Conservation (phyloP, 352 stramenopile species). For the Pythium phragmitis region DNA sequence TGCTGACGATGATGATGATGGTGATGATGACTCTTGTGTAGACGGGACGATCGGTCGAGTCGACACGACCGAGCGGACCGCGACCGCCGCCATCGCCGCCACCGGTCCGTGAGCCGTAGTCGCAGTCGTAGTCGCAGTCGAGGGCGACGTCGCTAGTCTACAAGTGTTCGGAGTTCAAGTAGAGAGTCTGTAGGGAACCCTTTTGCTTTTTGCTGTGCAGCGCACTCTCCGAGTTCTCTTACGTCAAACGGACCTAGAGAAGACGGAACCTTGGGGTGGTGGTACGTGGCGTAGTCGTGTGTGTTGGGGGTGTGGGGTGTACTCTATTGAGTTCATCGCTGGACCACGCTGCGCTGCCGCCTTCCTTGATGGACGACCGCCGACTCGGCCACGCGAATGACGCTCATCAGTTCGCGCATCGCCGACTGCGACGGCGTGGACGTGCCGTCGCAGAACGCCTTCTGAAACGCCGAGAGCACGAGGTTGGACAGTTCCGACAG, state of each 20-base stretch:
- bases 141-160: slow-evolving; percentile 30
- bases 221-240: no score
- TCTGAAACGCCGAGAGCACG: slow-evolving; percentile 53
- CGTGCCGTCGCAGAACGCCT: slow-evolving; percentile 40
- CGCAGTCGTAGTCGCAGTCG: slow-evolving; percentile 38
- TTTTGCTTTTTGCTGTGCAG: no score
- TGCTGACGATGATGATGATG: neutral
- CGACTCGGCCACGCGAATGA: slow-evolving; percentile 26
- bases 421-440: neutral
- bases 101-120: slow-evolving; percentile 36
- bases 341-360: slow-evolving; percentile 21
- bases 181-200: neutral
- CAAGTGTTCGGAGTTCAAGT: neutral
- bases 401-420: slow-evolving; percentile 17
- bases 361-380: slow-evolving; percentile 18
- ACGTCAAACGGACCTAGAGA: no score
- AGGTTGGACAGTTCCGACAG: slow-evolving; percentile 56
- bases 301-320: neutral
- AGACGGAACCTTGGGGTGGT: neutral
- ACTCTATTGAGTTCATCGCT: slow-evolving; percentile 12
- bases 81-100: slow-evolving; percentile 33
- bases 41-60: slow-evolving; percentile 19
- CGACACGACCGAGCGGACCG: slow-evolving; percentile 34
- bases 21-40: slow-evolving; percentile 14
- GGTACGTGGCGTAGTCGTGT: neutral